Conservation (phyloP, 1,139 yeast genomes). For the Candida gigantensis region DNA sequence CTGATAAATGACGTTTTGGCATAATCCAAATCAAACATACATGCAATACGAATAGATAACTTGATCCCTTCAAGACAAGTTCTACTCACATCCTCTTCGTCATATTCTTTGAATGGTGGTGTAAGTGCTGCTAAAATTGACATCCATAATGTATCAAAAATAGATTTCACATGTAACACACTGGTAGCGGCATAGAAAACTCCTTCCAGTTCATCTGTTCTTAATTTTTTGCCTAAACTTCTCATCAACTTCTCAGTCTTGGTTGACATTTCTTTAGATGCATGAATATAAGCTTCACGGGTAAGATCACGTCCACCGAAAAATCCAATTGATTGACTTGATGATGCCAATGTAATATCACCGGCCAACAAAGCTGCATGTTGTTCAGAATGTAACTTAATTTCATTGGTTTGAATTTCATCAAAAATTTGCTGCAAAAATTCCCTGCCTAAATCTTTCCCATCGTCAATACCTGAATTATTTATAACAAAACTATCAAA, state of each 20-base stretch:
- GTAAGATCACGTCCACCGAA: constrained; percentile 76
- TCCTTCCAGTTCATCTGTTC: constrained; percentile 25
- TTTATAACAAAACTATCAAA: constrained; percentile 81
- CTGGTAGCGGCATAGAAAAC: constrained; percentile 62
- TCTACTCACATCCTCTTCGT: constrained; percentile 72
- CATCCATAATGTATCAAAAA: constrained; percentile 97
- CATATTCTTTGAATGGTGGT: constrained; percentile 88
- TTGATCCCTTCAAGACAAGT: constrained; percentile 83
- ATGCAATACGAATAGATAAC: constrained; percentile 77
- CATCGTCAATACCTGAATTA: constrained; percentile 93
- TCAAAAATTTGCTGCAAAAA: constrained; percentile 66
- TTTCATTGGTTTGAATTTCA: constrained; percentile 82
- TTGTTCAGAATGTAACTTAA: constrained; percentile 89
- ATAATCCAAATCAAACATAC: constrained; percentile 79
- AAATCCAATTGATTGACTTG: constrained; percentile 52
- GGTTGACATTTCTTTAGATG: constrained; percentile 86
- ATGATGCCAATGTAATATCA: constrained; percentile 40
- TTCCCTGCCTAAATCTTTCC: constrained; percentile 77
- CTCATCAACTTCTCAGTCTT: constrained; percentile 87
- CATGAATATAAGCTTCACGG: constrained; percentile 87
- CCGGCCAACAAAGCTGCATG: constrained; percentile 86
- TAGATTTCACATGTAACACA: constrained; percentile 87
- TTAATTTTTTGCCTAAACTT: constrained; percentile 54
- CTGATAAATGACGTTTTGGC: constrained; percentile 89
- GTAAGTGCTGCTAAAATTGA: constrained; percentile 91